Evolutionary conservation across 2,329 filamentous ascomycete species (phyloP), one percentile per base, ranked within the genome.

Genomic region (Tolypocladium endophyticum): DNA sequence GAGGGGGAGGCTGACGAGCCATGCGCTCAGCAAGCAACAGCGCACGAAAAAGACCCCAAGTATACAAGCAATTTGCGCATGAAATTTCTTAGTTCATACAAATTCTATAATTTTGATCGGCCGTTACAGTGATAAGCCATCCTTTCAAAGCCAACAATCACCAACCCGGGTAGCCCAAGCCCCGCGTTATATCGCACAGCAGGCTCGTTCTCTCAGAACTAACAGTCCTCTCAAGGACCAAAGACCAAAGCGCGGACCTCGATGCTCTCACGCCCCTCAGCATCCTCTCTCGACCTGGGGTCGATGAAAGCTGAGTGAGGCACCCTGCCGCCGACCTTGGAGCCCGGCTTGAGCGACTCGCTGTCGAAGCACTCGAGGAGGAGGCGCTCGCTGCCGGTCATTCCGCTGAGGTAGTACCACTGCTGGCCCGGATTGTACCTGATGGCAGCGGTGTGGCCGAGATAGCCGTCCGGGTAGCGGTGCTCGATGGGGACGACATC

Each of bases 161-260:
- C n/a, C 8, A 35, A 33, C 9, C 35, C 30, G 9, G 16, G 20
- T 11, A 35, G 50, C 7, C 18, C 9, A 7, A 54, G 50, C 2
- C 30, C 33, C 30, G 7, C 30, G 30, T n/a, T n/a, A 33, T 30
- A 45, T 54, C 8, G 3, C 23, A 41, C 30, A 58, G 5, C 3
- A 33, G 28, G 9, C 18, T n/a, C 28, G 6, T 35, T 2, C 20
- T 35, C 25, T 33, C 9, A 6, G 16, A 52, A 18, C 28, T 28
- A 33, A 4, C 18, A 9, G 28, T 18, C 4, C 20, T 6, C 23
- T 47, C 63, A 82, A 18, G 79, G 77, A 0, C 88, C 89, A 79
- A 96, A 96, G 0, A 96, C 88, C 72, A 96, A 77, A 41, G 89
- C 86, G 66, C 92, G 81, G 20, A 96, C 89, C 73, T 97, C 92